A percentile compares a stretch with the other conserved stretches of the same genome.
These are phyloP conservation scores for Blastocystis sp. DNA, from an alignment of 352 stramenopile genomes.

Conservation along the genomic window DNA sequence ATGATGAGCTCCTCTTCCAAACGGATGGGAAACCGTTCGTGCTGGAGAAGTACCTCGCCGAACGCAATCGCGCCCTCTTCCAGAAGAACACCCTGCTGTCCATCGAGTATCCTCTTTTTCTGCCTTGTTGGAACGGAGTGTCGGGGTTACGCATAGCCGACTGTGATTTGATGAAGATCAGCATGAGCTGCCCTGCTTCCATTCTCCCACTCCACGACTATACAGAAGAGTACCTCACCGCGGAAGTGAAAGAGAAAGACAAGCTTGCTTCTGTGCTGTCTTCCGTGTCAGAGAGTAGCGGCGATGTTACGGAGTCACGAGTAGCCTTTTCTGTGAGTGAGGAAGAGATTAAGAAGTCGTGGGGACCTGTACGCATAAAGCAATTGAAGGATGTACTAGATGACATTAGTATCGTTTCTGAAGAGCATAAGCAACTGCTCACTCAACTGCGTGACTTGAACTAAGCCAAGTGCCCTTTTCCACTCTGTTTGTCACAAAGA, in stretches of 20 bases:
- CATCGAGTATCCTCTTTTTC: conserved; percentile 24
- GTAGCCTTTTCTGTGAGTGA: conserved; percentile 25
- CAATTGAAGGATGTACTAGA: conserved; percentile 28
- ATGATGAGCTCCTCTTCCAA: conserved; percentile 56
- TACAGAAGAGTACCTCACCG: background rate
- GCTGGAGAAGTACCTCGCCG: background rate
- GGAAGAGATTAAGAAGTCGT: conserved; percentile 19
- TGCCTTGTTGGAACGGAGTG: background rate
- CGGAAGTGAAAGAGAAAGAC: background rate
- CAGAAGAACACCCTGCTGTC: conserved; percentile 8
- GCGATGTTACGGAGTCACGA: background rate
- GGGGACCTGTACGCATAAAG: background rate
- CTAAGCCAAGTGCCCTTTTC: conserved; percentile 14
- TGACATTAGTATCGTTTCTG: conserved; percentile 54
- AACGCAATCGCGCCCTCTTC: conserved; percentile 22
- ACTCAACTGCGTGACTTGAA: background rate
- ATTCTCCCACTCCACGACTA: conserved; percentile 14
- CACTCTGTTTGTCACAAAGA: background rate
- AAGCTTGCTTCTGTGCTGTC: background rate
- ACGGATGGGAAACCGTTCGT: conserved; percentile 34
- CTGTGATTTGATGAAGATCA: conserved; percentile 54
- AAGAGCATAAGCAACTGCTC: conserved; percentile 48
- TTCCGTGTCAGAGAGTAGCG: conserved; percentile 12
- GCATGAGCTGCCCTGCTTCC: background rate
- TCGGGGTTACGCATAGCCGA: background rate